Conservation (phyloP, 1,139 yeast species). For the Sugiyamaella xylanicola region DNA sequence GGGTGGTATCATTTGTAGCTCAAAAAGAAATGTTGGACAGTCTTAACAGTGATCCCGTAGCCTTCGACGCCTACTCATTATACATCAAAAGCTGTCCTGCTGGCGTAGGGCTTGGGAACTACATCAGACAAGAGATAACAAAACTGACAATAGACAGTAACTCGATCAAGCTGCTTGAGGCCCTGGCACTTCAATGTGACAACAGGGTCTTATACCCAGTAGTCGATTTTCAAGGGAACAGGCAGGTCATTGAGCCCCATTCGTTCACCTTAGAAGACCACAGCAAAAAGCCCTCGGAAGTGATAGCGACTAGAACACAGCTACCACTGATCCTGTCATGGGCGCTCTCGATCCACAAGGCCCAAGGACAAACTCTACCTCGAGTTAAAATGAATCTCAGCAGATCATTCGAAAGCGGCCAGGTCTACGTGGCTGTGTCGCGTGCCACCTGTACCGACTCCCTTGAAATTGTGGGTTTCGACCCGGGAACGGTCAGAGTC, state of each 20-base stretch:
- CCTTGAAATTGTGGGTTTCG: constrained; percentile 73
- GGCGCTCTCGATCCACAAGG: constrained; percentile 89
- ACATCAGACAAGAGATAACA: not conserved
- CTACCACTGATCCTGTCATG: constrained; percentile 78
- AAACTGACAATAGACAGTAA: not conserved
- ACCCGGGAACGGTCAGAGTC: constrained; percentile 61
- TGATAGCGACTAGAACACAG: constrained; percentile 53
- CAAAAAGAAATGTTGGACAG: constrained; percentile 9
- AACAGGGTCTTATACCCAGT: constrained; percentile 1
- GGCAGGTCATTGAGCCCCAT: not conserved
- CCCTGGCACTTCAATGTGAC: not conserved
- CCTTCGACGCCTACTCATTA: constrained; percentile 8
- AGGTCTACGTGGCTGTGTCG: constrained; percentile 87
- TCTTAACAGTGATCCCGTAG: not conserved
- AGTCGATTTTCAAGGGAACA: constrained; percentile 6
- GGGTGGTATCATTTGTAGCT: constrained; percentile 48
- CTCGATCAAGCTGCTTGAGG: not conserved
- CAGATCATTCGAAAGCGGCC: constrained; percentile 78
- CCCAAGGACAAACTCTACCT: constrained; percentile 88
- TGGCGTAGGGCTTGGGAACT: not conserved
- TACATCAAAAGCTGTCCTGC: constrained; percentile 3
- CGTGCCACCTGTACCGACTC: constrained; percentile 78
- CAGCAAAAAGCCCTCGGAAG: not conserved
- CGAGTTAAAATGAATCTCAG: constrained; percentile 74
- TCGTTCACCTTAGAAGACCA: constrained; percentile 8